Conservation (phyloP, 1,139 yeast species). For the Hyphopichia wangnamkhiaoensis region DNA sequence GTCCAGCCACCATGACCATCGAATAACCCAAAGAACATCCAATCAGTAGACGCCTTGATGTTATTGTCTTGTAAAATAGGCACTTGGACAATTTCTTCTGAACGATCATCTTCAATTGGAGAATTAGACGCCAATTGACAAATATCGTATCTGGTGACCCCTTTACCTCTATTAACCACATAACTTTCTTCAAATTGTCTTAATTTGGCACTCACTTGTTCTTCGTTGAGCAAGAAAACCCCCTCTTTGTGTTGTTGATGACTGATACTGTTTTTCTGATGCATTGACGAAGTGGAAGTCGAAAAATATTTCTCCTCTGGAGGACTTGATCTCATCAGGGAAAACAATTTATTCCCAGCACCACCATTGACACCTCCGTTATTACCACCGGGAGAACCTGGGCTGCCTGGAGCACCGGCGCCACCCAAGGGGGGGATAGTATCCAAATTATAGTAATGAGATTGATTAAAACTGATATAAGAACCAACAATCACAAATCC, state of each 20-base stretch:
- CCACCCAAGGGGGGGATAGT: slow-evolving; percentile 33
- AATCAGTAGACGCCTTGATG: slow-evolving; percentile 64
- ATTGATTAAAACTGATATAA: slow-evolving; percentile 42
- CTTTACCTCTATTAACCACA: slow-evolving; percentile 78
- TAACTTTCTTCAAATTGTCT: slow-evolving; percentile 81
- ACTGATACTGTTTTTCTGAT: slow-evolving; percentile 40
- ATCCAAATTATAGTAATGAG: slow-evolving; percentile 45
- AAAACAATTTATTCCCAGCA: neutral
- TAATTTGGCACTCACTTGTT: slow-evolving; percentile 69
- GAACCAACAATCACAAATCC: slow-evolving; percentile 50
- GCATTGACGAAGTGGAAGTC: slow-evolving; percentile 46
- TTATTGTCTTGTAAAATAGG: slow-evolving; percentile 62
- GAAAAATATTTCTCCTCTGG: slow-evolving; percentile 36
- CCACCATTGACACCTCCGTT: slow-evolving; percentile 16
- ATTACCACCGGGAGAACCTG: no score
- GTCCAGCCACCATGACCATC: slow-evolving; percentile 99
- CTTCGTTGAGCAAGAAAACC: slow-evolving; percentile 58
- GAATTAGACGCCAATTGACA: slow-evolving; percentile 88
- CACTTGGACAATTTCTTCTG: slow-evolving; percentile 83
- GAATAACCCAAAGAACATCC: slow-evolving; percentile 94
- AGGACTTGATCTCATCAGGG: neutral
- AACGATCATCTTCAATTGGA: slow-evolving; percentile 93
- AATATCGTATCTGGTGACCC: slow-evolving; percentile 89
- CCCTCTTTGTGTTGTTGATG: slow-evolving; percentile 49
- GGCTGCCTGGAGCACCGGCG: slow-evolving; percentile 6